Conservation (phyloP, 257 asterid genomes). For the Ocimum tenuiflorum region DNA sequence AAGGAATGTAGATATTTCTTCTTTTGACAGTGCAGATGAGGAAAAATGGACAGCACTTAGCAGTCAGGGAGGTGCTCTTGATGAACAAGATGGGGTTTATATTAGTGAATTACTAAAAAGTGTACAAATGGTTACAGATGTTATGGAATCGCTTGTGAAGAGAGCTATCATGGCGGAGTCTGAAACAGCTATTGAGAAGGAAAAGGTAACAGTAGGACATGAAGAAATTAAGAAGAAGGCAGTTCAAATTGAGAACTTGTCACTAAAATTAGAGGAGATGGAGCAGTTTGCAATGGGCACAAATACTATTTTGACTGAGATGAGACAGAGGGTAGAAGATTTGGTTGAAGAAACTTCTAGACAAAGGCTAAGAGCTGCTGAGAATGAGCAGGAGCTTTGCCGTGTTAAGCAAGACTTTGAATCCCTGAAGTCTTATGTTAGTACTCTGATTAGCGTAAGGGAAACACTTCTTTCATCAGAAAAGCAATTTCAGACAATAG, state of each 20-base stretch:
- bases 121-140: constrained; percentile 73
- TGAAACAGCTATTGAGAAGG: constrained; percentile 70
- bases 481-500: constrained; percentile 92
- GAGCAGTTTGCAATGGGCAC: constrained; percentile 76
- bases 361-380: constrained; percentile 91
- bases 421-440: constrained; percentile 81
- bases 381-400: constrained; percentile 87
- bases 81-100: constrained; percentile 64
- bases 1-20: constrained; percentile 46
- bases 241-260: constrained; percentile 74
- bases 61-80: constrained; percentile 41
- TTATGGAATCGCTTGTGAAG: constrained; percentile 87
- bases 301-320: constrained; percentile 66
- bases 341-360: constrained; percentile 93
- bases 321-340: constrained; percentile 94
- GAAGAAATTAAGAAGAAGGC: constrained; percentile 67
- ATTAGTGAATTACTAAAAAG: constrained; percentile 54
- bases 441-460: constrained; percentile 83
- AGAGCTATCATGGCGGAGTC: constrained; percentile 81
- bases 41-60: constrained; percentile 53
- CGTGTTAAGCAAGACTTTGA: constrained; percentile 93
- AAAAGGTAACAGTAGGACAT: constrained; percentile 60
- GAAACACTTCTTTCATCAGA: constrained; percentile 96
- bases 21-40: constrained; percentile 44
- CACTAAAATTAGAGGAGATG: constrained; percentile 82